A percentile compares a stretch with the other conserved stretches of the same genome.
Evolutionary conservation across 2,329 filamentous ascomycete genomes (phyloP).

Genomic region (Hypocreales sp.): DNA sequence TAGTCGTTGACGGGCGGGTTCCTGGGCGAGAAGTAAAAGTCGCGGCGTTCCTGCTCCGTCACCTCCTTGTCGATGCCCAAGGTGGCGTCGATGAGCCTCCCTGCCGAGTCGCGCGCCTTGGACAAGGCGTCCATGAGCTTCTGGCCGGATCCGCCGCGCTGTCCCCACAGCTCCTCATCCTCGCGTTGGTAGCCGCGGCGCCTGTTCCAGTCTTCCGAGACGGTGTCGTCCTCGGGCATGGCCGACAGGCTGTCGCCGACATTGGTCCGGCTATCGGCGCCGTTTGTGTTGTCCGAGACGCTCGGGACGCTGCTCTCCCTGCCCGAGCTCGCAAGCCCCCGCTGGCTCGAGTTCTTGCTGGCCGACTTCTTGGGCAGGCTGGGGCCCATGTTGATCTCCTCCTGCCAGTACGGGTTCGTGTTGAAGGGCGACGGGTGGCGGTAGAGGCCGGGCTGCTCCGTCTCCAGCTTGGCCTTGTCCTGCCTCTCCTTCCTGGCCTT

Average conservation of each 20-base stretch:
- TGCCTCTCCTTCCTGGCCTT: slow-evolving; percentile 53
- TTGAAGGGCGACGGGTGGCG: slow-evolving; percentile 68
- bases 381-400: slow-evolving; percentile 75
- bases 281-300: slow-evolving; percentile 21
- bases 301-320: slow-evolving; percentile 34
- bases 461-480: slow-evolving; percentile 48
- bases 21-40: slow-evolving; percentile 43
- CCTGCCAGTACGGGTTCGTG: slow-evolving; percentile 78
- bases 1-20: slow-evolving; percentile 74
- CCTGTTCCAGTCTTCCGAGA: slow-evolving; percentile 50
- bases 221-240: slow-evolving; percentile 20
- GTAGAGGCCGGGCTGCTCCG: slow-evolving; percentile 58
- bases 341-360: slow-evolving; percentile 42
- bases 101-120: slow-evolving; percentile 40
- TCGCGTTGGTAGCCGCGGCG: slow-evolving; percentile 65
- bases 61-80: slow-evolving; percentile 35
- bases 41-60: slow-evolving; percentile 36
- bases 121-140: slow-evolving; percentile 41
- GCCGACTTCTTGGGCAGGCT: slow-evolving; percentile 48
- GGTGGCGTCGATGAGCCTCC: slow-evolving; percentile 35
- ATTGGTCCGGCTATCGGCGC: slow-evolving; percentile 19
- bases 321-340: slow-evolving; percentile 41
- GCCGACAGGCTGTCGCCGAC: slow-evolving; percentile 13
- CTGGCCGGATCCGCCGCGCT: slow-evolving; percentile 33
- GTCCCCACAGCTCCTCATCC: slow-evolving; percentile 76